A percentile compares a stretch with the other conserved stretches of the same genome.
Conservation (phyloP, 2,329 filamentous ascomycete genomes). For the Epichloe elymi region DNA sequence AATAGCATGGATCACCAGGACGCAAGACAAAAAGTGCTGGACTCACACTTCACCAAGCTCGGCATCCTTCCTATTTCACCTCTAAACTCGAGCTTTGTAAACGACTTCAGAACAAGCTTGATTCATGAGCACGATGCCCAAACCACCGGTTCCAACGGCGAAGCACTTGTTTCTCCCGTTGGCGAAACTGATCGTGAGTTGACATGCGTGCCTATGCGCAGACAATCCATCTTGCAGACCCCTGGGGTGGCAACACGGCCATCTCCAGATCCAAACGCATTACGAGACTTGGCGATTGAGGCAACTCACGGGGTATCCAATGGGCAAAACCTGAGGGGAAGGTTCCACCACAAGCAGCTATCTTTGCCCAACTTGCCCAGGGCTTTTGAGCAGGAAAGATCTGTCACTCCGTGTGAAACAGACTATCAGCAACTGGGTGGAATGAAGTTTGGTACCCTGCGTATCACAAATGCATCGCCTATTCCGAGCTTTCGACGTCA, state of each 20-base stretch:
- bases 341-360: constrained; percentile 13
- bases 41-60: not conserved
- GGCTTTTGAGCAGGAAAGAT: constrained; percentile 12
- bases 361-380: constrained; percentile 19
- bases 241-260: constrained; percentile 34
- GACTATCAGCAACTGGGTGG: constrained; percentile 48
- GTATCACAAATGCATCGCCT: constrained; percentile 49
- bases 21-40: not conserved
- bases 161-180: not conserved
- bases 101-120: constrained; percentile 8
- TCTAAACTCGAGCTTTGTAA: not conserved
- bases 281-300: too few species aligned
- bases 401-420: constrained; percentile 32
- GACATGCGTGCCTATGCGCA: constrained; percentile 34
- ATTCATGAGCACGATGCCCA: not conserved
- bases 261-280: constrained; percentile 3
- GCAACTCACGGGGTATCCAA: too few species aligned
- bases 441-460: constrained; percentile 48
- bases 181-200: not conserved
- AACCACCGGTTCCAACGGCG: not conserved
- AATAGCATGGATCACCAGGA: not conserved
- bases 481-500: constrained; percentile 22
- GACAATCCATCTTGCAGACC: constrained; percentile 34
- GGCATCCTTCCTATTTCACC: not conserved
- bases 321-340: not conserved